These are phyloP conservation scores for Pinus albicaulis DNA, from an alignment of 75 land plant species.

Conservation along the genomic window DNA sequence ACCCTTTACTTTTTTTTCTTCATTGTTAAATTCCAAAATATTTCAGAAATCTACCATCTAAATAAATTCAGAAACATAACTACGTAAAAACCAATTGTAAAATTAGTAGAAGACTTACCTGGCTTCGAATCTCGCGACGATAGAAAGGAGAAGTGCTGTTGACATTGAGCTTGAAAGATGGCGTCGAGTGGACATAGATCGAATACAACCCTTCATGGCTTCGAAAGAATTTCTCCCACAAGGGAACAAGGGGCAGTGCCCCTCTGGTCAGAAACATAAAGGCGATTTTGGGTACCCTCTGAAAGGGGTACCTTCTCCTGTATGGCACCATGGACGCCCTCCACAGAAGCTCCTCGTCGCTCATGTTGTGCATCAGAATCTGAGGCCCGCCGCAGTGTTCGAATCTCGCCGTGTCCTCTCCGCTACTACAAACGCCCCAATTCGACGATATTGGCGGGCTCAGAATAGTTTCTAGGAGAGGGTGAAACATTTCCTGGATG, in stretches of 20 bases:
- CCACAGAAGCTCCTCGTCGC: constrained; percentile 54
- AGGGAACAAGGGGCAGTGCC: constrained; percentile 49
- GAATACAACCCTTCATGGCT: constrained; percentile 64
- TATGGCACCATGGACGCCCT: constrained; percentile 47
- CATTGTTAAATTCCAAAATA: no score
- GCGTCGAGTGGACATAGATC: constrained; percentile 61
- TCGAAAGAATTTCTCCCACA: constrained; percentile 74
- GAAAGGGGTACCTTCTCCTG: constrained; percentile 31
- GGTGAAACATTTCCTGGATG: background rate
- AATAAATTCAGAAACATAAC: no score
- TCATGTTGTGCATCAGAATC: constrained; percentile 33
- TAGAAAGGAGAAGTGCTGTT: constrained; percentile 46
- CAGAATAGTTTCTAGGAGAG: background rate
- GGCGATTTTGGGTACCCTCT: constrained; percentile 57
- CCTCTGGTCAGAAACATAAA: constrained; percentile 72
- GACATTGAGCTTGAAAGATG: constrained; percentile 37
- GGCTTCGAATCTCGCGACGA: constrained; percentile 66
- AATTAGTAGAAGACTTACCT: constrained; percentile 27
- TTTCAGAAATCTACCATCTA: no score
- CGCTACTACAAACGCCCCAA: background rate
- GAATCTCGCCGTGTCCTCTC: background rate
- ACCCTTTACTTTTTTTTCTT: no score
- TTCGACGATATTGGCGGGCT: background rate
- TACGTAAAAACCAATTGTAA: no score
- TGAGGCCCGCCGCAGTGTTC: constrained; percentile 11